Evolutionary conservation across 495 filamentous ascomycete genomes (phyloP), one percentile per base, ranked within the genome.

Genomic region (Aspergillus funiculosus): DNA sequence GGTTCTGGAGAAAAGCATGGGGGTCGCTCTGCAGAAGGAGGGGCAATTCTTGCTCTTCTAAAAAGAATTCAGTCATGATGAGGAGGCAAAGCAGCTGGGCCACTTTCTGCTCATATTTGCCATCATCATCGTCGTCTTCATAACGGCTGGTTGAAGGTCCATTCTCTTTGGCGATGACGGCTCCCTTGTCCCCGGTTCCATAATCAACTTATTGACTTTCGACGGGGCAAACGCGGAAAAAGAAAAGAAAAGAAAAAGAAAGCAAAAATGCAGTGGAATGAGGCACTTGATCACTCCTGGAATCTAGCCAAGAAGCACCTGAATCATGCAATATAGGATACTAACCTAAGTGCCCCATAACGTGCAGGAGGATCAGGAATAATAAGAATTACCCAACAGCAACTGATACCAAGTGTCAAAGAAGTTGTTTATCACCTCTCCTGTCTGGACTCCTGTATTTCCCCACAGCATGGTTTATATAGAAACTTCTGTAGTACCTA

Each of bases 1-100:
- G 29, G n/a, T 13, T 37, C 42, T 39, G 30, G 52, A 50, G 42
- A 39, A 39, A 39, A 30, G 53, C 30, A 46, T 52, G 48, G 48
- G 53, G 53, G 44, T 51, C 26, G 6, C n/a, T 37, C 3, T 14
- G 5, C 1, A 26, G 8, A 9, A 30, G n/a, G n/a, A n/a, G n/a
- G n/a, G n/a, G n/a, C n/a, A n/a, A n/a, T n/a, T n/a, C n/a, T n/a
- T n/a, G n/a, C n/a, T n/a, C n/a, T n/a, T n/a, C n/a, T n/a, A n/a
- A n/a, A n/a, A n/a, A n/a, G n/a, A n/a, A n/a, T n/a, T n/a, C n/a
- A n/a, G n/a, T n/a, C n/a, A n/a, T n/a, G n/a, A n/a, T n/a, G n/a
- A n/a, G n/a, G n/a, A n/a, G n/a, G n/a, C n/a, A n/a, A n/a, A n/a
- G n/a, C n/a, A n/a, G n/a, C n/a, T n/a, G n/a, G n/a, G n/a, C n/a